Evolutionary conservation across 805 yeast species (phyloP), one percentile per base, ranked within the genome.

Genomic region (Saccharomycopsis sp.): DNA sequence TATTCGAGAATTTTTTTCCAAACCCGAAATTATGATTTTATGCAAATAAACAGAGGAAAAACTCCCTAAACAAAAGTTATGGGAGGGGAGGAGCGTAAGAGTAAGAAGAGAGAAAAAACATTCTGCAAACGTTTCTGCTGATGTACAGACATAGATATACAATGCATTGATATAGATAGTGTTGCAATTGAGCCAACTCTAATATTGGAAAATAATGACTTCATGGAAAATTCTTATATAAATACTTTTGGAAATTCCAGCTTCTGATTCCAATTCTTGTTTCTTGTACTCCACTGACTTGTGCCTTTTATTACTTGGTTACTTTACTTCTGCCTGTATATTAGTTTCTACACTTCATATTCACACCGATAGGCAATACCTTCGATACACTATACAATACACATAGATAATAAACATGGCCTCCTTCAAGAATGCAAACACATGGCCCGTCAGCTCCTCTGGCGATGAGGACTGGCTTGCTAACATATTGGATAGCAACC

Each of bases 241-340:
- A 57, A 63, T 3, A 75, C 72, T 42, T 73, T 86, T 1, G 66
- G 73, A 1, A 77, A 76, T 58, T 65, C 84, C 65, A 70, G 74
- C 15, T 84, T 89, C 0, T 87, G 92, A 92, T 79, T 86, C 57
- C 91, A 92, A 1, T 35, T 35, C 14, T 35, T 14, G 8, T 35
- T 44, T 44, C 20, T 44, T 44, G 22, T 8, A 17, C 22, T 44
- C 22, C 22, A 5, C 20, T 44, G n/a, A n/a, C 49, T 17, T 44
- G 49, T 15, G 66, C 38, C 38, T 29, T 29, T 29, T 29, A 12
- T 29, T 5, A 12, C 12, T 29, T 29, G 12, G 38, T 81, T 15
- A 79, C 80, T 69, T 81, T 87, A 66, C 91, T 91, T 0, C 63
- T 86, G 17, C 75, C 14, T 73, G 75, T 38, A 67, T 82, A 2